Conservation (phyloP, 306 rosid species). For the Vicia faba region DNA sequence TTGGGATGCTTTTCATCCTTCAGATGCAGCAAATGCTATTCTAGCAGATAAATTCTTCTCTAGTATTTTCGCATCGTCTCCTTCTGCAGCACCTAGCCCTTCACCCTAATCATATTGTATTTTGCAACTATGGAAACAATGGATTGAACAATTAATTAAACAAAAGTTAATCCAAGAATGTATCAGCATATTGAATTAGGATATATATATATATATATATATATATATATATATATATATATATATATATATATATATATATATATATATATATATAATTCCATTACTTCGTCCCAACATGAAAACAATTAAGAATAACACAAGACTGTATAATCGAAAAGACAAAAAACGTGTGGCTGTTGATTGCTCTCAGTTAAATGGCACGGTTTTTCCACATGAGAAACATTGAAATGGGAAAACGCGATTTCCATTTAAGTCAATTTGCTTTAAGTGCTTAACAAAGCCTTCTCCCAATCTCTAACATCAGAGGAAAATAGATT, state of each 20-base stretch:
- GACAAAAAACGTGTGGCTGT: neutral
- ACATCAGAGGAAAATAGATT: constrained; percentile 17
- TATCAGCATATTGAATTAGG: too few relatives aligned
- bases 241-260: too few relatives aligned
- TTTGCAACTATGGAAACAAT: too few relatives aligned
- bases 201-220: too few relatives aligned
- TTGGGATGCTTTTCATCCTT: constrained; percentile 95
- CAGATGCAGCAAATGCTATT: constrained; percentile 77
- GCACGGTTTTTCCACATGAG: constrained; percentile 61
- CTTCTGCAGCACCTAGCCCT: constrained; percentile 52
- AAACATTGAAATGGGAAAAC: constrained; percentile 34
- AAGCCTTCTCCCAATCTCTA: constrained; percentile 51
- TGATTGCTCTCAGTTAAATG: constrained; percentile 59
- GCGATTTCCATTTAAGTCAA: constrained; percentile 28
- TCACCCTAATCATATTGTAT: constrained; percentile 28
- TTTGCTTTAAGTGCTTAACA: constrained; percentile 42
- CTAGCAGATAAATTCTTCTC: constrained; percentile 68
- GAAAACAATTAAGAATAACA: too few relatives aligned
- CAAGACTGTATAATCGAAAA: too few relatives aligned
- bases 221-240: too few relatives aligned
- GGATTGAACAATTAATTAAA: too few relatives aligned
- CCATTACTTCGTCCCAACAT: too few relatives aligned
- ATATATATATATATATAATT: too few relatives aligned
- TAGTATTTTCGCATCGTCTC: constrained; percentile 36
- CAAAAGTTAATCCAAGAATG: too few relatives aligned